Percentiles rank a stretch among this genome's conserved stretches.
phyloP scores from a whole-genome alignment of 2,329 filamentous ascomycete genomes.

The Xylaria sp. region DNA sequence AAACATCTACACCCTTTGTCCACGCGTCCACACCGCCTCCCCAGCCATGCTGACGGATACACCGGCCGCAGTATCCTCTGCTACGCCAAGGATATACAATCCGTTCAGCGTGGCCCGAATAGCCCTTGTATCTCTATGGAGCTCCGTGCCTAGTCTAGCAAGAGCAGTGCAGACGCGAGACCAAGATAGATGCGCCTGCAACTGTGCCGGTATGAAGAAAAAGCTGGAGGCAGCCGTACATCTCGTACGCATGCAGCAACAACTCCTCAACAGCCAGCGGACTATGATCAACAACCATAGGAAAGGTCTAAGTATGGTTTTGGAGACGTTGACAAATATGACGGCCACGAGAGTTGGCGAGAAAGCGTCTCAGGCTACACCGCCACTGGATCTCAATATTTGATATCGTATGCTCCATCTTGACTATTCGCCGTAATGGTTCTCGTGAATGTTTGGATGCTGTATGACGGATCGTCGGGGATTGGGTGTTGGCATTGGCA shows the following conservation, averaged over 20 bases:
- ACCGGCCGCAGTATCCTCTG: slow-evolving; percentile 5
- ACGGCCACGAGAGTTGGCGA: neutral
- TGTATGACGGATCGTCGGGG: neutral
- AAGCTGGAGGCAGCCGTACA: slow-evolving; percentile 12
- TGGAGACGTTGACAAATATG: slow-evolving; percentile 10
- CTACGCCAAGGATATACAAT: slow-evolving; percentile 10
- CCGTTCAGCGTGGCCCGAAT: slow-evolving; percentile 18
- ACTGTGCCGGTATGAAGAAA: slow-evolving; percentile 2
- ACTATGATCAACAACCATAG: slow-evolving; percentile 18
- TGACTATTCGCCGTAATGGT: neutral
- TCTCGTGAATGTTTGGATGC: neutral
- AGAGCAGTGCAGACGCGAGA: neutral
- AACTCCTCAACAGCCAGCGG: slow-evolving; percentile 23
- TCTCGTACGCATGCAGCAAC: slow-evolving; percentile 23
- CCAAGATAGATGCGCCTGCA: neutral
- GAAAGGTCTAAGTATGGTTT: slow-evolving; percentile 5
- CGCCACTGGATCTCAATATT: slow-evolving; percentile 7
- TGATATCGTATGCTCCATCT: neutral
- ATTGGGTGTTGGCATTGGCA: neutral
- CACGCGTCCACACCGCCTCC: neutral
- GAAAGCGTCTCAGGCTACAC: neutral
- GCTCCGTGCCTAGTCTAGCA: neutral
- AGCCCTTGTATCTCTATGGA: slow-evolving; percentile 20
- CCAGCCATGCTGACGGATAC: slow-evolving; percentile 22
- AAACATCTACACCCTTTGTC: slow-evolving; percentile 31